Base-by-base conservation (phyloP, 2,329 filamentous ascomycete genomes). In the Claviceps fusiformis region DNA sequence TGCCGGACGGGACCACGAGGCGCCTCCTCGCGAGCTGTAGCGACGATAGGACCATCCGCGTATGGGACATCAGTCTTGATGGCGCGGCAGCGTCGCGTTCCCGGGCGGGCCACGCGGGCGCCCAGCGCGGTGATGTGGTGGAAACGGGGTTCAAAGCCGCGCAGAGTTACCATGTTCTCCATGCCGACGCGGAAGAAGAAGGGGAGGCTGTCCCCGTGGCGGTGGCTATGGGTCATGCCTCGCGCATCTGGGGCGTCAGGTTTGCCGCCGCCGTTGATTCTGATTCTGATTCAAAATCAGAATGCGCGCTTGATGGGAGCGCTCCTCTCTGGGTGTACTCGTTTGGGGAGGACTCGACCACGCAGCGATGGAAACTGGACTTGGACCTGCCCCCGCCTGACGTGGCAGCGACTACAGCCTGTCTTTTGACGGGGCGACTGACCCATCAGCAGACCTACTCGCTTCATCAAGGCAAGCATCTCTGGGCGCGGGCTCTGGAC, bases 1-100 rank as follows among this genome's bases (percentile, higher is more conserved):
- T 70, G 27, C 58, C 66, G 1, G 67, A 71, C 15, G 72, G 71
- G 0, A 65, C 64, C 7, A 65, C 65, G 24, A 71, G 73, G 31
- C 76, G 87, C 53, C 68, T 95, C n/a, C 75, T 98, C 39, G 87
- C 86, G 15, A 96, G 88, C 63, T 98, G 93, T 67, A 97, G 92
- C 64, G 93, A 98, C 65, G 93, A 98, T 69, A 80, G 93, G 52
- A 95, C 90, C 0, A 82, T 98, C 27, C 79, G 88, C 15, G 71
- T 97, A 1, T 97, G 93, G 92, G 82, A 95, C 64, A 81, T 96
- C 8, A 83, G 84, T 0, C 76, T 82, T 55, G 72, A 54, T 5
- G 43, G 39, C 10, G 50, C 8, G 5, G 50, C 27, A 7, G 19
- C 15, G 10, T 11, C 41, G 5, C n/a, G 19, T 6, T 6, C 39